Evolutionary conservation across 2,329 filamentous ascomycete genomes (phyloP), one percentile per base, ranked within the genome.

Genomic region (Phaeosphaeriaceae sp.): DNA sequence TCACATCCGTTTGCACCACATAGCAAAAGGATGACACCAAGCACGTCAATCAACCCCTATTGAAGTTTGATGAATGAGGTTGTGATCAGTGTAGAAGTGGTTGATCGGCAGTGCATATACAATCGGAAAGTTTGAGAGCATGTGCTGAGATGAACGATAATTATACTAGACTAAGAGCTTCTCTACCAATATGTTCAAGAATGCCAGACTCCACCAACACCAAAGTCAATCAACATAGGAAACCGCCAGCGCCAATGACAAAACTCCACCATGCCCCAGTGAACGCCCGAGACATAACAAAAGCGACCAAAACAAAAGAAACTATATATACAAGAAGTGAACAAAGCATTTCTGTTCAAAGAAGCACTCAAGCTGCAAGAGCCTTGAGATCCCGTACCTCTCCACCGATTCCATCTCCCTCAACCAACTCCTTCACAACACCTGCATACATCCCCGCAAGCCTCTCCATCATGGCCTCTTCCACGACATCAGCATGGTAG

Each of bases 391-490:
- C 51, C 31, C 46, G n/a, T 19, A 60, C 41, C 3, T 11, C 24
- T 15, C 27, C 27, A 21, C 49, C 47, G 13, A 57, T 20, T 7
- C 48, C 60, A 22, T 19, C 45, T 22, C 42, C 51, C 24, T 36
- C 27, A 45, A 62, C 60, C 54, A 53, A 52, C 54, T 58, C 60
- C 54, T 56, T 54, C 40, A 63, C 48, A 45, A 63, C 50, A 19
- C 22, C 49, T 41, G 47, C 50, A 45, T 63, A 63, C 48, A 58
- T 56, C 4, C 31, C 47, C 13, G 63, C 51, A 22, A 68, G 52
- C 51, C 69, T 63, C 47, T 52, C 47, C 54, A 56, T 54, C 33
- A 63, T 41, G n/a, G n/a, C n/a, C 48, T 48, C 48, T 24, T 63
- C 60, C 33, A 63, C 51, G 21, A 58, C 25, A 5, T 57, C 54